Evolutionary conservation across 2,329 filamentous ascomycete species (phyloP).

Genomic region (Didymosphaeria variabile): DNA sequence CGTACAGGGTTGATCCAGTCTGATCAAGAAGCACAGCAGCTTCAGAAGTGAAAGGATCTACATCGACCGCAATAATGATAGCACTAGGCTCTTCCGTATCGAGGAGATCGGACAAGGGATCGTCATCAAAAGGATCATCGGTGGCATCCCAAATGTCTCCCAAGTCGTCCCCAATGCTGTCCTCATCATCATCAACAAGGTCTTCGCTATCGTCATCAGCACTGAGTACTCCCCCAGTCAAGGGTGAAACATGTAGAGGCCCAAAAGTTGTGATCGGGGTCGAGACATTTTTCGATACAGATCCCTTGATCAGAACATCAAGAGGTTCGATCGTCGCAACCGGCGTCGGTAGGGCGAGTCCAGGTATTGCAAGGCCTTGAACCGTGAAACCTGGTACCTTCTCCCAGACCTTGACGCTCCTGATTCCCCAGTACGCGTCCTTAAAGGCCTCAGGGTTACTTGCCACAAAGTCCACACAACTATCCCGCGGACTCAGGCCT

Average conservation of each 20-base stretch:
- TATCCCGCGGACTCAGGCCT: conserved; percentile 28
- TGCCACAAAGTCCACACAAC: conserved; percentile 32
- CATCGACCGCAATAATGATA: background rate
- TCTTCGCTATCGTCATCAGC: background rate
- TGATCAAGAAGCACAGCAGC: background rate
- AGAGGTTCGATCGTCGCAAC: background rate
- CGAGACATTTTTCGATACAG: background rate
- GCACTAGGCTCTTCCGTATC: background rate
- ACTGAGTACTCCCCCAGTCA: conserved; percentile 16
- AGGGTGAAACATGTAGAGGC: conserved; percentile 4
- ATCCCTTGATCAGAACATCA: background rate
- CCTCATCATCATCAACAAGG: background rate
- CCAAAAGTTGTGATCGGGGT: background rate
- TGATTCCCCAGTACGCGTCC: conserved; percentile 53
- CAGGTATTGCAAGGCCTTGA: conserved; percentile 4
- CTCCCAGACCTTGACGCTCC: conserved; percentile 53
- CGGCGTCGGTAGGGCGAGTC: background rate
- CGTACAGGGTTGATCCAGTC: background rate
- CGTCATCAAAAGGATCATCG: background rate
- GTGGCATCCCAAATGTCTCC: background rate
- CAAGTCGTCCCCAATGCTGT: background rate
- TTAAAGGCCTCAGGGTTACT: conserved; percentile 28
- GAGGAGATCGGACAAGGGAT: background rate
- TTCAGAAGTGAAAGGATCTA: background rate
- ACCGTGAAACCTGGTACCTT: conserved; percentile 20